Evolutionary conservation across 2,329 filamentous ascomycete species (phyloP), one percentile per base, ranked within the genome.

Genomic region (Trichophyton verrucosum): DNA sequence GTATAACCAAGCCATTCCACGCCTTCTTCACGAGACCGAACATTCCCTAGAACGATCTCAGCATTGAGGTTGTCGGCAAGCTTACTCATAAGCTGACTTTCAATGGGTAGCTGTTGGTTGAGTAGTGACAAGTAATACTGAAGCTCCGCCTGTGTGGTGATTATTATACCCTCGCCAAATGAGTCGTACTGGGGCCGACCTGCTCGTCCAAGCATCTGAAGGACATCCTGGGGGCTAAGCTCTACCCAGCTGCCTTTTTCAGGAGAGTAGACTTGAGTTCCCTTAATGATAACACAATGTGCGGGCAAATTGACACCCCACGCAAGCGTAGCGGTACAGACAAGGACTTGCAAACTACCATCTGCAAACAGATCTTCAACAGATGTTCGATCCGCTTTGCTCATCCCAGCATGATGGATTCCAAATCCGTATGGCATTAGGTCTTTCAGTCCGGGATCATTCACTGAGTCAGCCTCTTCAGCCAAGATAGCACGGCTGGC

Each of bases 1-100:
- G 92, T 96, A 74, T 99, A 99, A 11, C 94, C 92, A 38, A 99
- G 83, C 94, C 94, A 99, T 71, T 99, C 91, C n/a, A 99, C 94
- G 67, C 88, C 94, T 71, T 99, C 94, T 66, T 99, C 92, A 62
- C 95, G 85, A 63, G 81, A 91, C 61, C 92, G 86, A 27, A 99
- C 84, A 68, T 96, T 99, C 58, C 94, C 94, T 20, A 99, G 81
- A 8, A 99, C 95, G 68, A 99, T 82, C 71, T 99, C 94, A 2
- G 94, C 94, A 68, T 99, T 99, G 65, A 99, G 80, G 65, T 96
- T 97, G 76, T 99, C 94, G 1, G 94, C 91, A 57, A 99, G 77
- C 69, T 89, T 91, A 75, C 90, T 92, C 60, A 95, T 86, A 70
- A 99, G 85, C 72, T 99, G 95, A 78, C 89, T 95, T 74, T 99